Evolutionary conservation across 2,329 filamentous ascomycete genomes (phyloP), one percentile per base, ranked within the genome.

Genomic region (Paecilomyces sp.): DNA sequence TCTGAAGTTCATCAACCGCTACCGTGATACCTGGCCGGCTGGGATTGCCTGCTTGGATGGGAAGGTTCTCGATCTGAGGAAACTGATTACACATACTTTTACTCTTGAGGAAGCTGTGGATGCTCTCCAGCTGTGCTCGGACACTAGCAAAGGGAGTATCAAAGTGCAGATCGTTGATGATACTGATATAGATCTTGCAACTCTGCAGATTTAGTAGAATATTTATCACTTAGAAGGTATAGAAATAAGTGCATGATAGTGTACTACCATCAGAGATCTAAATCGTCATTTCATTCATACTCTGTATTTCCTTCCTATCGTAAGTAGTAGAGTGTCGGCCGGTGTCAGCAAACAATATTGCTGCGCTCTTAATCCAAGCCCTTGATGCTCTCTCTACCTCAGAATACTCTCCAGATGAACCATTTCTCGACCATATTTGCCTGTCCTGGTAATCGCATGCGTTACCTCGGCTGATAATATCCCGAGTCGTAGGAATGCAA

Each of bases 1-100:
- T 64, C 76, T 90, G 28, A 83, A 82, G 41, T 90, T 90, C 73
- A 89, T 89, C 68, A 89, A 90, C 70, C 79, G 87, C 7, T 90
- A 89, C 68, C 79, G 81, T 50, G 85, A 89, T 66, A 89, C 86
- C 0, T 90, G 87, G 87, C 86, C 87, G 0, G 80, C 83, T 0
- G 87, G 84, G 0, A 86, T 90, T 34, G 78, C 82, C 6, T 84
- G 83, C 55, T 68, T 90, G 30, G 80, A 78, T 50, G 83, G 85
- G 3, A 82, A 82, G 0, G 78, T 88, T 1, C 68, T 90, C 8
- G 81, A 88, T 67, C 74, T 88, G 22, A 85, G 85, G 67, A 80
- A 79, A 55, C 72, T 88, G 18, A 81, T 89, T 3, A 85, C 86
- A 11, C 86, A 90, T 69, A 79, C 76, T 0, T 88, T 85, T 62